Conservation (phyloP, 441 rosid species). For the Erodium texanum region DNA sequence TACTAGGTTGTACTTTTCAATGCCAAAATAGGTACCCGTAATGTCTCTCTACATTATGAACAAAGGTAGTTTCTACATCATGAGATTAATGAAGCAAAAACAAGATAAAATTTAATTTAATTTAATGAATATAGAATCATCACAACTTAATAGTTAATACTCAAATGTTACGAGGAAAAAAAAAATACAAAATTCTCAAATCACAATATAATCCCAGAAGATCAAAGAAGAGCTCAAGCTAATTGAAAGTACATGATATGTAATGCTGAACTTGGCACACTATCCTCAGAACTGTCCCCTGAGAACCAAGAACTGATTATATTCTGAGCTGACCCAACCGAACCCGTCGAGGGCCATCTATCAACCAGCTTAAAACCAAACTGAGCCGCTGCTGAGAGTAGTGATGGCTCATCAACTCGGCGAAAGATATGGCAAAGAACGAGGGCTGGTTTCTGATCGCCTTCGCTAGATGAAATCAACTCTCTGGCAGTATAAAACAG, state of each 20-base stretch:
- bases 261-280: slow-evolving; percentile 44
- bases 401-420: slow-evolving; percentile 61
- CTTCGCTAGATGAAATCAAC: slow-evolving; percentile 29
- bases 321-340: slow-evolving; percentile 22
- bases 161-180: not conserved
- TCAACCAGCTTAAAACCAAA: slow-evolving; percentile 59
- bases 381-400: slow-evolving; percentile 54
- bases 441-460: slow-evolving; percentile 24
- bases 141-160: not conserved
- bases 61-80: too few species aligned
- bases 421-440: slow-evolving; percentile 72
- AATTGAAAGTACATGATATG: slow-evolving; percentile 58
- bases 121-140: too few species aligned
- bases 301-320: slow-evolving; percentile 56
- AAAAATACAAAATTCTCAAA: not conserved
- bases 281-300: slow-evolving; percentile 19
- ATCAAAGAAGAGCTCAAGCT: slow-evolving; percentile 14
- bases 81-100: too few species aligned
- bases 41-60: too few species aligned
- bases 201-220: not conserved
- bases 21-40: too few species aligned
- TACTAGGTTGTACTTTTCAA: too few species aligned
- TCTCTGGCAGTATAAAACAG: slow-evolving; percentile 69
- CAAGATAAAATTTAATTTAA: too few species aligned
- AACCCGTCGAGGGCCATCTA: slow-evolving; percentile 42